phyloP scores from a whole-genome alignment of 805 yeast genomes.

The Candida sithepensis region DNA sequence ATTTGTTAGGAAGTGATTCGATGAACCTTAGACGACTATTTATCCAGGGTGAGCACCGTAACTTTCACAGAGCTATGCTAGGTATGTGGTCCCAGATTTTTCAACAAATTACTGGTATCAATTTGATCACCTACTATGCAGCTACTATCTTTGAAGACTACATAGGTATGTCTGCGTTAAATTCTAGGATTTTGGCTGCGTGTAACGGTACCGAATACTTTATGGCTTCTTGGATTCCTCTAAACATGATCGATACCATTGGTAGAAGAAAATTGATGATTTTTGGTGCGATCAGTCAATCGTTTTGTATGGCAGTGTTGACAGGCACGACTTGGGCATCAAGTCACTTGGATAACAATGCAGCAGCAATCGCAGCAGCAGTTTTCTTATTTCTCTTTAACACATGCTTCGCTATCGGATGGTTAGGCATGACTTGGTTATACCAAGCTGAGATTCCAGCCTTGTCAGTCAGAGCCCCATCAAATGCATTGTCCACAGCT shows the following conservation, averaged over 20 bases:
- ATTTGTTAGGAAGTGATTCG: slow-evolving; percentile 19
- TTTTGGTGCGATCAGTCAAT: slow-evolving; percentile 35
- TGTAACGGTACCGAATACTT: slow-evolving; percentile 32
- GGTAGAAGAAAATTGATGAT: slow-evolving; percentile 39
- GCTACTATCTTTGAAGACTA: slow-evolving; percentile 49
- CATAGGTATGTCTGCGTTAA: slow-evolving; percentile 40
- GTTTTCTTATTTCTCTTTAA: slow-evolving; percentile 44
- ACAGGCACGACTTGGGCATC: slow-evolving; percentile 35
- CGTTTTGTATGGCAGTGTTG: slow-evolving; percentile 41
- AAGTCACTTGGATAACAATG: slow-evolving; percentile 21
- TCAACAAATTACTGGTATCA: slow-evolving; percentile 54
- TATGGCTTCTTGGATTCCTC: slow-evolving; percentile 37
- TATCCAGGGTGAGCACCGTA: slow-evolving; percentile 39
- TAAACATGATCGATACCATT: slow-evolving; percentile 40
- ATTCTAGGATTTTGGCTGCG: slow-evolving; percentile 43
- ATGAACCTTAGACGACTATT: slow-evolving; percentile 30
- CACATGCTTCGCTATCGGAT: slow-evolving; percentile 45
- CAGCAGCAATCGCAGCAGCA: slow-evolving; percentile 44
- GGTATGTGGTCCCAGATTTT: slow-evolving; percentile 42
- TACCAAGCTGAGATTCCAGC: slow-evolving; percentile 61
- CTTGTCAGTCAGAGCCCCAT: slow-evolving; percentile 45
- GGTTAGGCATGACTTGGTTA: slow-evolving; percentile 50
- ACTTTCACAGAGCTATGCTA: slow-evolving; percentile 46
- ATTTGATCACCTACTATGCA: slow-evolving; percentile 55
- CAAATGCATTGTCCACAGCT: slow-evolving; percentile 50